Conservation (phyloP, 1,284 basidiomycete genomes). For the Pterula multifida region DNA sequence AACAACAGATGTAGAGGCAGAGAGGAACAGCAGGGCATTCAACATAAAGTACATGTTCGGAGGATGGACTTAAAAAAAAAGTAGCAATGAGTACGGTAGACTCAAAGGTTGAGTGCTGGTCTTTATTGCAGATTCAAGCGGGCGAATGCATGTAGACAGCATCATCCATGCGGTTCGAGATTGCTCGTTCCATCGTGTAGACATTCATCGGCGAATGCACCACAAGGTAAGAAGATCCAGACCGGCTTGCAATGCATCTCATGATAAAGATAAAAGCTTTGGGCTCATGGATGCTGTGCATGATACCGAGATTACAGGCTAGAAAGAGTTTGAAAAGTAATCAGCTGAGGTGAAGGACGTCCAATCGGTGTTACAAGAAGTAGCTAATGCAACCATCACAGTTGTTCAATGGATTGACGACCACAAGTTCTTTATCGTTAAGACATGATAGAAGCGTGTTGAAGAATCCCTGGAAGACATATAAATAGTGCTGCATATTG, state of each 20-base stretch:
- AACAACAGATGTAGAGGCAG: neutral
- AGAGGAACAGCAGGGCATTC: neutral
- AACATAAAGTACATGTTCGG: neutral
- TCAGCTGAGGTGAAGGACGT: neutral
- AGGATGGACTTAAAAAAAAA: too few relatives aligned
- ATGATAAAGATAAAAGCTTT: too few relatives aligned
- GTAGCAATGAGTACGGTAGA: too few relatives aligned
- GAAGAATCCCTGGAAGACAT: neutral
- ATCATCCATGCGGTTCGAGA: neutral
- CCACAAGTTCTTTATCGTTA: neutral
- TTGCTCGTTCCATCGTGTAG: neutral
- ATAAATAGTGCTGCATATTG: neutral
- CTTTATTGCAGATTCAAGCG: too few relatives aligned
- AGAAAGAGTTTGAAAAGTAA: neutral
- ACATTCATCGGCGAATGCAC: neutral
- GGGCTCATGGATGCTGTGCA: too few relatives aligned
- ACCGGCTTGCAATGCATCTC: too few relatives aligned
- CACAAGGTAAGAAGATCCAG: neutral
- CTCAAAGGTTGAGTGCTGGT: too few relatives aligned
- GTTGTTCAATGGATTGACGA: too few relatives aligned
- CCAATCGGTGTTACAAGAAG: too few relatives aligned
- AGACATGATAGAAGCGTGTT: neutral
- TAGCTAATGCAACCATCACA: too few relatives aligned
- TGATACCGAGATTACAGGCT: too few relatives aligned
- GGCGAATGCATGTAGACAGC: too few relatives aligned